Evolutionary conservation across 768 basidiomycete genomes (phyloP), one percentile per base, ranked within the genome.

Genomic region (Lactarius quietus): DNA sequence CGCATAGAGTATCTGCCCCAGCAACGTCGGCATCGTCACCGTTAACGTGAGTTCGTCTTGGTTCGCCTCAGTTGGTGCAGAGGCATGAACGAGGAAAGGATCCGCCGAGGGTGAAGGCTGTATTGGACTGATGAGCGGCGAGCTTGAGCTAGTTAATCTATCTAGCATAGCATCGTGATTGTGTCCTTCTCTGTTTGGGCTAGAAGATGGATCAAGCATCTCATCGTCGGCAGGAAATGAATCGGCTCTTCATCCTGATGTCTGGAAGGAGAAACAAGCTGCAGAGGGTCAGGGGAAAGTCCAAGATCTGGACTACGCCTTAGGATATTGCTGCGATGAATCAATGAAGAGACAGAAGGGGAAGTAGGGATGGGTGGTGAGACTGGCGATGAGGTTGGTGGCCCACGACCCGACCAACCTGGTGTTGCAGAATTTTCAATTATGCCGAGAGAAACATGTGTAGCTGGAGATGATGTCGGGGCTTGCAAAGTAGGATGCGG

Each of bases 1-100:
- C 89, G 85, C 41, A 90, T 76, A 1, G 83, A 75, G 72, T 89
- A 88, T 36, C 86, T 58, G 12, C 65, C 65, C 28, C 65, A 20
- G 10, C 33, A 31, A 33, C 51, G 12, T 10, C 6, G 26, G 10
- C 20, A 7, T 0, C 35, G 23, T 35, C 12, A 12, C 23, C 61
- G 12, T 78, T 4, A 29, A 14, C 15, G 14, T 43, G 17, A 28
- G 20, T 20, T 3, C 45, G 14, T 59, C n/a, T 8, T 31, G 69
- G 62, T 39, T 35, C 20, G 31, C 28, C 5, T 59, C 54, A 1
- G 17, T 15, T 8, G 9, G 15, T 20, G 51, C 14, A 36, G 41
- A 20, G 43, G 23, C 29, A 57, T 31, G 48, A 7, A 15, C 51
- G 4, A 35, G 17, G 33, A 58, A 62, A 45, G 51, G 51, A 62